Percentiles rank a stretch among this genome's conserved stretches.
These are phyloP conservation scores for Pythium periplocum DNA, from an alignment of 352 stramenopile genomes.

Conservation along the genomic window DNA sequence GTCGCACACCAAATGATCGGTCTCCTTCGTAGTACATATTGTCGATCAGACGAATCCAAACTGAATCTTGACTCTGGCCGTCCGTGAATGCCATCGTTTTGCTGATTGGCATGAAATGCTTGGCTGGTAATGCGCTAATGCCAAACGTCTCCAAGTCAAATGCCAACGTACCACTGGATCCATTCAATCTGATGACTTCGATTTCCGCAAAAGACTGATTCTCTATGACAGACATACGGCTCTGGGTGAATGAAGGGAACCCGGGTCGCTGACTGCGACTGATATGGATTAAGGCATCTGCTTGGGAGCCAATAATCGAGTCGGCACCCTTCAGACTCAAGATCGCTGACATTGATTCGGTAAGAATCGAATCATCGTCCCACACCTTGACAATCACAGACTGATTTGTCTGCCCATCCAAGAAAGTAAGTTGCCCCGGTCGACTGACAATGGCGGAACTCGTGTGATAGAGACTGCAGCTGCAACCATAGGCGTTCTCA, in stretches of 20 bases:
- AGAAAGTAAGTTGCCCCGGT: conserved; percentile 25
- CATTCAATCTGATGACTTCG: conserved; percentile 45
- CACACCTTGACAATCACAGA: conserved; percentile 28
- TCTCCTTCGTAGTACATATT: conserved; percentile 31
- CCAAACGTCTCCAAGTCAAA: conserved; percentile 51
- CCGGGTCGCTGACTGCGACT: conserved; percentile 21
- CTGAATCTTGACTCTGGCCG: conserved; percentile 23
- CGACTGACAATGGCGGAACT: conserved; percentile 10
- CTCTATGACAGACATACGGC: conserved; percentile 22
- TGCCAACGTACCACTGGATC: conserved; percentile 26
- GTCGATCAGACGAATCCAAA: conserved; percentile 44
- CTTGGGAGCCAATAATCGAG: conserved; percentile 11
- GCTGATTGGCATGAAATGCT: conserved; percentile 30
- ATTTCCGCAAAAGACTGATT: conserved; percentile 31
- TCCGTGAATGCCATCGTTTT: conserved; percentile 25
- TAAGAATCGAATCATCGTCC: conserved; percentile 29
- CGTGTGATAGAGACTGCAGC: conserved; percentile 27
- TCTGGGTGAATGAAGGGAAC: conserved; percentile 28
- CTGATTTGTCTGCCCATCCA: conserved; percentile 37
- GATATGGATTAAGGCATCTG: conserved; percentile 26
- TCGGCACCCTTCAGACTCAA: conserved; percentile 17
- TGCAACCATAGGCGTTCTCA: conserved; percentile 15
- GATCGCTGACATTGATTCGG: conserved; percentile 12
- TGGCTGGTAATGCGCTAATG: conserved; percentile 17
- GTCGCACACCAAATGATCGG: conserved; percentile 34